A percentile compares a stretch with the other conserved stretches of the same genome.
Evolutionary conservation across 1,139 yeast species (phyloP).

Genomic region (Zygosaccharomyces sapae): DNA sequence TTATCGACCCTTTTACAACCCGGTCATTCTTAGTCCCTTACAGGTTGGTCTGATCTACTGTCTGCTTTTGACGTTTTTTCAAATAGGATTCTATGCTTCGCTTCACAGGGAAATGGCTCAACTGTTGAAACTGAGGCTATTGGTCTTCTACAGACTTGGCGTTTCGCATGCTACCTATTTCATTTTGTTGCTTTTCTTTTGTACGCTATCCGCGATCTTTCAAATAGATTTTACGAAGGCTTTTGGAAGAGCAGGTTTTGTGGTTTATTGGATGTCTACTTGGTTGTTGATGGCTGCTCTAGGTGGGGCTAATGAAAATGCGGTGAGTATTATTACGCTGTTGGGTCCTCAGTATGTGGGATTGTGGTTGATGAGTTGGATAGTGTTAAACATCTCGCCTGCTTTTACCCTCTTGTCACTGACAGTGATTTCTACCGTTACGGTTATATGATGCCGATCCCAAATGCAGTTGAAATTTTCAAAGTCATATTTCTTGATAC

Average conservation of each 20-base stretch:
- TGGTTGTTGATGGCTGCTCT: constrained; percentile 58
- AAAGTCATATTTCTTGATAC: constrained; percentile 56
- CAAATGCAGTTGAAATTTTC: constrained; percentile 52
- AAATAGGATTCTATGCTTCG: constrained; percentile 54
- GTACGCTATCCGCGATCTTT: constrained; percentile 56
- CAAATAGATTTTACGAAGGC: constrained; percentile 50
- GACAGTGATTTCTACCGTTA: constrained; percentile 52
- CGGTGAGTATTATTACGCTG: constrained; percentile 46
- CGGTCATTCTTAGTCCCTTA: constrained; percentile 56
- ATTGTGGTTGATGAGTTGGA: constrained; percentile 59
- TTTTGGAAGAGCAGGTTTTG: constrained; percentile 59
- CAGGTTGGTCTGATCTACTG: constrained; percentile 75
- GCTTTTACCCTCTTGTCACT: constrained; percentile 55
- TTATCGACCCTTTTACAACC: constrained; percentile 47
- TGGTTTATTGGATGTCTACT: constrained; percentile 60
- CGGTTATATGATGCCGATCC: constrained; percentile 65
- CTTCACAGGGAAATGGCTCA: constrained; percentile 49
- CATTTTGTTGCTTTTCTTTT: constrained; percentile 51
- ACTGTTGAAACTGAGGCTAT: constrained; percentile 44
- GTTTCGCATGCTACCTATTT: constrained; percentile 49
- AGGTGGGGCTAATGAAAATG: constrained; percentile 61
- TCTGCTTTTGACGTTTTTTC: constrained; percentile 62
- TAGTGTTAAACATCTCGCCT: constrained; percentile 56
- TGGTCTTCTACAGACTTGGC: constrained; percentile 46
- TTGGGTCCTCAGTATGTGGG: constrained; percentile 51